A percentile compares a stretch with the other conserved stretches of the same genome.
Conservation (phyloP, 2,329 filamentous ascomycete species). For the Aphanoascus verrucosus region DNA sequence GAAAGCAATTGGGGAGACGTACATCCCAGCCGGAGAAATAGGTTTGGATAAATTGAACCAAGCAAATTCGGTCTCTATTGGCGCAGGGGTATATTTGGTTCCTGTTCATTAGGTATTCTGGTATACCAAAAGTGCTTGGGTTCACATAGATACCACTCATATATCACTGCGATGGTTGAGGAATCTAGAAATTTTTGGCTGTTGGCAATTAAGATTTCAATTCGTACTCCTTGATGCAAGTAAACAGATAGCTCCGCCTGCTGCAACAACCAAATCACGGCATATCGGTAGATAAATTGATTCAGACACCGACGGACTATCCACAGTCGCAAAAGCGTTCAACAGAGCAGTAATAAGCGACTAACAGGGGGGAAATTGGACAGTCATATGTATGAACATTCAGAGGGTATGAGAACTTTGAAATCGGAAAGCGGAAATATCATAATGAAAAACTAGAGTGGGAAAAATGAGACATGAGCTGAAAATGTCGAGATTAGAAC, state of each 20-base stretch:
- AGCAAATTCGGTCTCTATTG: background rate
- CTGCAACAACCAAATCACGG: background rate
- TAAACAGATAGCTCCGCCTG: background rate
- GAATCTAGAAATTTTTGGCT: background rate
- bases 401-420: constrained; percentile 7
- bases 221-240: constrained; percentile 7
- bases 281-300: background rate
- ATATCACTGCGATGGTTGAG: background rate
- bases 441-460: background rate
- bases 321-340: background rate
- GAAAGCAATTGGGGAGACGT: constrained; percentile 8
- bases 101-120: background rate
- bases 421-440: background rate
- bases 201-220: constrained; percentile 1
- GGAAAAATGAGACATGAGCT: background rate
- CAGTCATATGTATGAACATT: background rate
- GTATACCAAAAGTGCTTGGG: background rate
- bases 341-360: background rate
- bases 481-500: background rate
- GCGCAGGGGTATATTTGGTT: background rate
- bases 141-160: background rate
- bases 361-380: background rate
- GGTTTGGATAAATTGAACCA: constrained; percentile 7
- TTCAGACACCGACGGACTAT: background rate
- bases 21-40: constrained; percentile 13